Conservation (phyloP, 1,284 basidiomycete species). For the Bjerkandera adusta region DNA sequence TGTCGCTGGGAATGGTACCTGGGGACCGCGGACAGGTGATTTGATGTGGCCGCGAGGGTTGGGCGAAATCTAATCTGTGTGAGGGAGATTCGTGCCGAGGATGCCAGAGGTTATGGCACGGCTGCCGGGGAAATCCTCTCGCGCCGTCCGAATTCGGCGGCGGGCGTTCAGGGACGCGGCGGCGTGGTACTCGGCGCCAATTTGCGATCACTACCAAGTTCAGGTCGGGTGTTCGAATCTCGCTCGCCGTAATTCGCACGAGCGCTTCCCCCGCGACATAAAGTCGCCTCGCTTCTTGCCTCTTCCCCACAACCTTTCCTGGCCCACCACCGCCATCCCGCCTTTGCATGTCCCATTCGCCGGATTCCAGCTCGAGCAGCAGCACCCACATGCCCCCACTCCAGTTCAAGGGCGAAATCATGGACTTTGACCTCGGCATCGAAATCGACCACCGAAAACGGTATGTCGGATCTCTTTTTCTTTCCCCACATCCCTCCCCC, state of each 20-base stretch:
- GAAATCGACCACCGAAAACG: constrained; percentile 61
- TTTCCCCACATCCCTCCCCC: constrained; percentile 36
- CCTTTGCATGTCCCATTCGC: constrained; percentile 33
- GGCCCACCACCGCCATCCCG: constrained; percentile 3
- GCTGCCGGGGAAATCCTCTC: constrained; percentile 21
- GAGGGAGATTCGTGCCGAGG: constrained; percentile 5
- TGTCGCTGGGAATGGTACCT: not conserved
- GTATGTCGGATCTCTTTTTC: constrained; percentile 20
- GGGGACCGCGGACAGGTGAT: constrained; percentile 7
- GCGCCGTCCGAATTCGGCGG: constrained; percentile 21
- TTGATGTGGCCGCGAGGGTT: constrained; percentile 4
- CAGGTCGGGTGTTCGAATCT: not conserved
- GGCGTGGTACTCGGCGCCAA: constrained; percentile 16
- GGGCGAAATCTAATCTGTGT: constrained; percentile 4
- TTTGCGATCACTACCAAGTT: constrained; percentile 22
- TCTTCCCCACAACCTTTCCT: constrained; percentile 16
- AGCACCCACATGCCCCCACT: constrained; percentile 28
- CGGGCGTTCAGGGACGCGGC: constrained; percentile 24
- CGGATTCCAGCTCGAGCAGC: constrained; percentile 26
- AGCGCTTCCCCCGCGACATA: constrained; percentile 27
- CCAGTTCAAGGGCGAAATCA: constrained; percentile 62
- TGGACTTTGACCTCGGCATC: constrained; percentile 66
- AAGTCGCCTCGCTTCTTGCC: constrained; percentile 21
- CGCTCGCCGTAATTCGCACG: not conserved
- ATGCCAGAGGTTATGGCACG: constrained; percentile 27